These are phyloP conservation scores for Sporobolomyces pararoseus DNA, from an alignment of 768 basidiomycete species.

Conservation along the genomic window DNA sequence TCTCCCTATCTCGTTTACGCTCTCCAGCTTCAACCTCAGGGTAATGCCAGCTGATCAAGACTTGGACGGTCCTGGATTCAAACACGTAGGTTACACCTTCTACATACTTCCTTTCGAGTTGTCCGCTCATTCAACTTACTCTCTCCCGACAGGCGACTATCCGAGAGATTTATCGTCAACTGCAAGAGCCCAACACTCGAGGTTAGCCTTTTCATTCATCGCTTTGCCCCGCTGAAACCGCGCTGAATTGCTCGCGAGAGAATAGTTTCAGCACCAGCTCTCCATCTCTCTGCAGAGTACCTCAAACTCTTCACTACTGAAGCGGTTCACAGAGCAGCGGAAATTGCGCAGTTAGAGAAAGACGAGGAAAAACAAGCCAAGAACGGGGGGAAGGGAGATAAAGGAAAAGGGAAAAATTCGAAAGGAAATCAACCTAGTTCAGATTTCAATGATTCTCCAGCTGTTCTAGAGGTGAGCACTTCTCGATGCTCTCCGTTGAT, in stretches of 20 bases:
- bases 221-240: not conserved
- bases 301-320: conserved; percentile 36
- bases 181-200: conserved; percentile 15
- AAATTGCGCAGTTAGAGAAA: conserved; percentile 22
- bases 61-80: conserved; percentile 18
- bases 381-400: not conserved
- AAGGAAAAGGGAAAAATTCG: not conserved
- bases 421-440: too few relatives aligned
- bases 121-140: not conserved
- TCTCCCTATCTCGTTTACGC: too few relatives aligned
- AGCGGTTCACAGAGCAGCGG: conserved; percentile 31
- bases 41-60: not conserved
- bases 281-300: conserved; percentile 37
- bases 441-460: too few relatives aligned
- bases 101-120: not conserved
- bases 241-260: not conserved
- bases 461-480: conserved; percentile 29
- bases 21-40: not conserved
- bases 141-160: conserved; percentile 25
- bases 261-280: conserved; percentile 28
- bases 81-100: conserved; percentile 7
- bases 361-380: not conserved
- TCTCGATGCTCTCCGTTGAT: too few relatives aligned
- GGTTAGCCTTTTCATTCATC: not conserved
- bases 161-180: conserved; percentile 29